Evolutionary conservation across 1,284 basidiomycete species (phyloP).

Genomic region (Neonothopanus nambi): DNA sequence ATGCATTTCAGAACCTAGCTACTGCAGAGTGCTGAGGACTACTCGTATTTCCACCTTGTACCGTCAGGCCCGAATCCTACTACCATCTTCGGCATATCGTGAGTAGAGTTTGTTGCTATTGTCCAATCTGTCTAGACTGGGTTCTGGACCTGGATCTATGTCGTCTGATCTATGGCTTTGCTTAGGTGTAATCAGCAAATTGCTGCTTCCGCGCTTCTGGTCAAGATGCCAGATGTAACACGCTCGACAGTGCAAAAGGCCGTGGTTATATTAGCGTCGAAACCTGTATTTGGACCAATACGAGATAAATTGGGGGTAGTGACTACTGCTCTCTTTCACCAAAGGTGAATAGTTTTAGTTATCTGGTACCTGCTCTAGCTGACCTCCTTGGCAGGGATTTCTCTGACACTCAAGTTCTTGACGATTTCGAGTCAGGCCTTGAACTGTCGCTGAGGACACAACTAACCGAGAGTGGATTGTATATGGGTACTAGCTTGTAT

Average conservation of each 20-base stretch:
- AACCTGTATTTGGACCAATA: conserved; percentile 87
- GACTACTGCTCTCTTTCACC: conserved; percentile 87
- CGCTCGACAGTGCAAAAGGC: conserved; percentile 98
- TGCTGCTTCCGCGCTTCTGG: conserved; percentile 76
- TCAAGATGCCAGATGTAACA: conserved; percentile 86
- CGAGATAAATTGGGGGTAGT: conserved; percentile 96
- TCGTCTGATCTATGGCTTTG: conserved; percentile 4
- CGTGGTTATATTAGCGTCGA: conserved; percentile 90
- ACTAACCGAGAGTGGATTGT: conserved; percentile 78
- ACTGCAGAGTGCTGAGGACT: conserved; percentile 86
- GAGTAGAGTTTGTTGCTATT: conserved; percentile 34
- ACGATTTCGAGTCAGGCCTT: conserved; percentile 78
- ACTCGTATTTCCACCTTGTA: conserved; percentile 93
- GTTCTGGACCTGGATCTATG: not conserved
- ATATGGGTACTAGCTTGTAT: conserved; percentile 89
- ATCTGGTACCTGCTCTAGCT: not conserved
- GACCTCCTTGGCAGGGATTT: conserved; percentile 65
- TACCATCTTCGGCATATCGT: conserved; percentile 94
- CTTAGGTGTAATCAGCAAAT: conserved; percentile 94
- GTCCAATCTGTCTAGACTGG: conserved; percentile 3
- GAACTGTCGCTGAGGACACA: conserved; percentile 69
- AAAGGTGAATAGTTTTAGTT: conserved; percentile 44
- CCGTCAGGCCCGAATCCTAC: conserved; percentile 67
- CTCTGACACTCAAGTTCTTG: conserved; percentile 77
- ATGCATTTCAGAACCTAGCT: conserved; percentile 8